Conservation (phyloP, 1,284 basidiomycete genomes). For the Afroboletus lepidellus region DNA sequence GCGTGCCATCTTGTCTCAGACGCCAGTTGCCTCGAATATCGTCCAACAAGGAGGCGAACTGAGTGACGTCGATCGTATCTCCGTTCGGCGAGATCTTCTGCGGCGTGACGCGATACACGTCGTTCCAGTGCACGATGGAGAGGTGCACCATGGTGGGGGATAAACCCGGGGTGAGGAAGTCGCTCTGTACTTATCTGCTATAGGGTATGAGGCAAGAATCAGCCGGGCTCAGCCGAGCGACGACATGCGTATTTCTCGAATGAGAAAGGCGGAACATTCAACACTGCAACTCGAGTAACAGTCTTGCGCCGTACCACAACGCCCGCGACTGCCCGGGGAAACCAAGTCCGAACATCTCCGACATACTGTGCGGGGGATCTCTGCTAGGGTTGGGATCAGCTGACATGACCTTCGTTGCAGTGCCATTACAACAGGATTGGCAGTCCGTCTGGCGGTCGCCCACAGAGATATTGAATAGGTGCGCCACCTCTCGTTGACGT, state of each 20-base stretch:
- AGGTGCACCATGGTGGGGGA: slow-evolving; percentile 25
- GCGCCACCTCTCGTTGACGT: too few species aligned
- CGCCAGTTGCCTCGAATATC: slow-evolving; percentile 56
- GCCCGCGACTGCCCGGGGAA: too few species aligned
- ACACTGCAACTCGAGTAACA: neutral
- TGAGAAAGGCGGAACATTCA: neutral
- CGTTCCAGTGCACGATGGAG: slow-evolving; percentile 64
- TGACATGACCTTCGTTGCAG: too few species aligned
- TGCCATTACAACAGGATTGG: too few species aligned
- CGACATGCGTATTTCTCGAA: neutral
- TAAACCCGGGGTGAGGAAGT: neutral
- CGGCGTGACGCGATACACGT: slow-evolving; percentile 73
- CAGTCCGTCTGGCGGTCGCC: too few species aligned
- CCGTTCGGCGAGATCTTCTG: slow-evolving; percentile 56
- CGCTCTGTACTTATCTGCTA: slow-evolving; percentile 1
- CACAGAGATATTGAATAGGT: too few species aligned
- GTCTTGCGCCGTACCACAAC: too few species aligned
- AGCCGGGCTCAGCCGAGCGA: neutral
- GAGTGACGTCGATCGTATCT: slow-evolving; percentile 73
- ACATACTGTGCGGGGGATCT: too few species aligned
- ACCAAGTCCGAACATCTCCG: too few species aligned
- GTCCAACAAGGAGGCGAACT: slow-evolving; percentile 65
- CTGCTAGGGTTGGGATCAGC: too few species aligned
- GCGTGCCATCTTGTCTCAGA: slow-evolving; percentile 45
- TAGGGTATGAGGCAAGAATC: neutral